These are phyloP conservation scores for Thelephora terrestris DNA, from an alignment of 1,284 basidiomycete genomes.

Conservation along the genomic window DNA sequence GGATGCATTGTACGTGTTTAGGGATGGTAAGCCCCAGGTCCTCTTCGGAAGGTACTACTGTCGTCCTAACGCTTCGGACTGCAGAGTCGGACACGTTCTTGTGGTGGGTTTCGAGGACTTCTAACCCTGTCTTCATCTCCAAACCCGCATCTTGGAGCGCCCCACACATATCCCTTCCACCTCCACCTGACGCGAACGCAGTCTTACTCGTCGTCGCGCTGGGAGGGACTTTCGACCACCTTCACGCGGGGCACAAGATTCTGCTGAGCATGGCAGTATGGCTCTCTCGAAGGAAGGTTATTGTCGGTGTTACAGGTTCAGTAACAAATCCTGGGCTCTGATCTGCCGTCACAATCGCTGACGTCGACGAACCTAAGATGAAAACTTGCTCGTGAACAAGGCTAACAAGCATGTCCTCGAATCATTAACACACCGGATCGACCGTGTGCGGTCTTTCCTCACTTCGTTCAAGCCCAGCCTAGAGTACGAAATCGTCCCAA, in stretches of 20 bases:
- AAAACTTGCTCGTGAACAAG: conserved; percentile 70
- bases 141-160: too few species aligned
- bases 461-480: conserved; percentile 55
- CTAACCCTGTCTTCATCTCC: too few species aligned
- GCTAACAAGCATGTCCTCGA: conserved; percentile 65
- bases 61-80: not conserved
- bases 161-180: too few species aligned
- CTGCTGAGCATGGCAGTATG: conserved; percentile 87
- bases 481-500: conserved; percentile 55
- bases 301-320: conserved; percentile 82
- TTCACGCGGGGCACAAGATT: conserved; percentile 97
- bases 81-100: too few species aligned
- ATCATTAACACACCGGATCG: conserved; percentile 44
- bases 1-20: conserved; percentile 40
- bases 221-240: conserved; percentile 91
- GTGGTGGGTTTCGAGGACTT: too few species aligned
- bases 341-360: conserved; percentile 3
- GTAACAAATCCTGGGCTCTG: not conserved
- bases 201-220: conserved; percentile 43
- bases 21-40: conserved; percentile 26
- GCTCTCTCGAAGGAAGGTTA: conserved; percentile 70
- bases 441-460: conserved; percentile 54
- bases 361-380: conserved; percentile 34
- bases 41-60: not conserved
- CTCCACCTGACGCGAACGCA: not conserved